Conservation (phyloP, 768 basidiomycete species). For the Neoboletus brunneissimus region DNA sequence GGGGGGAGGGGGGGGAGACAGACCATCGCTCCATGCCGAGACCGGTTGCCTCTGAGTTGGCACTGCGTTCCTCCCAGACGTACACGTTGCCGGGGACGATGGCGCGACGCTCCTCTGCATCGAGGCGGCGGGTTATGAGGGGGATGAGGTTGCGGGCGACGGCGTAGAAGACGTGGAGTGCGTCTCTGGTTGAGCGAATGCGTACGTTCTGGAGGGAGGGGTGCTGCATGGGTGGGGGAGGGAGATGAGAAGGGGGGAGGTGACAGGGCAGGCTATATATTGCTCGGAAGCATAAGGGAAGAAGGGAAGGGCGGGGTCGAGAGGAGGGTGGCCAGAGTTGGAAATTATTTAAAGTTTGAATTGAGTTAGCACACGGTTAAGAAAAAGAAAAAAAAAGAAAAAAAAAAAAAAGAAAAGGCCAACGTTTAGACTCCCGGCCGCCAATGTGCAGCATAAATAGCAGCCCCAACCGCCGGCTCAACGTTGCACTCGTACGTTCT, state of each 20-base stretch:
- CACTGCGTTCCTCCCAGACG: constrained; percentile 86
- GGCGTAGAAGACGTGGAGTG: constrained; percentile 77
- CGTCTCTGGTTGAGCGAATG: constrained; percentile 75
- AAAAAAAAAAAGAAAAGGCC: background rate
- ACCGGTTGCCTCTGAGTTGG: constrained; percentile 77
- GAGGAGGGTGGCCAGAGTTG: constrained; percentile 20
- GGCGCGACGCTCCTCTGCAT: constrained; percentile 74
- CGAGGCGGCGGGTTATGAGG: constrained; percentile 77
- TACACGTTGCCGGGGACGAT: constrained; percentile 78
- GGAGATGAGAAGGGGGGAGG: constrained; percentile 21
- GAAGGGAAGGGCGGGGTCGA: constrained; percentile 18
- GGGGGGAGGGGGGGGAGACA: constrained; percentile 6
- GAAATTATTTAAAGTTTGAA: constrained; percentile 56
- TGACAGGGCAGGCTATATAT: constrained; percentile 37
- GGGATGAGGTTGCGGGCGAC: constrained; percentile 67
- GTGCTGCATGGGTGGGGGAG: constrained; percentile 53
- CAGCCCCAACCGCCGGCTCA: background rate
- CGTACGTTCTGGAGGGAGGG: constrained; percentile 76
- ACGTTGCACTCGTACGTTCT: background rate
- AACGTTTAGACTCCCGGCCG: constrained; percentile 21
- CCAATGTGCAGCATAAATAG: background rate
- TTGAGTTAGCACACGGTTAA: constrained; percentile 48
- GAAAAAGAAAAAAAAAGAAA: background rate
- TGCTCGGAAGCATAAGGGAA: constrained; percentile 20
- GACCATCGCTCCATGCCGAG: constrained; percentile 86